Base-by-base conservation (phyloP, 1,284 basidiomycete genomes). In the Pyrrhoderma lamaoense region DNA sequence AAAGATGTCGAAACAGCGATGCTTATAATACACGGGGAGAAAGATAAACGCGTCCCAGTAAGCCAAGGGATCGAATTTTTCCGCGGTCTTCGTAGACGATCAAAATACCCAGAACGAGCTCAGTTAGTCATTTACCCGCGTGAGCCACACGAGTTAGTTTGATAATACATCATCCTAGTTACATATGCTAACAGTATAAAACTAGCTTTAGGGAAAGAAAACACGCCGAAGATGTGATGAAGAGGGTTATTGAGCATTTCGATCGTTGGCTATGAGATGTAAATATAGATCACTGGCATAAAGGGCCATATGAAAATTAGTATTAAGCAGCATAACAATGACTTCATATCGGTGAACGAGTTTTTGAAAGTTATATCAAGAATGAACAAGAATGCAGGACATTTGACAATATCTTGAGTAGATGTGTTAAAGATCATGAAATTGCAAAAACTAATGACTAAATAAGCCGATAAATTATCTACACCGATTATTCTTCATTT, bases 101-200 rank as follows among this genome's bases (percentile, higher is more conserved):
- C 49, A 9, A 55, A 55, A 21, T 52, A 53, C 27, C 55, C 55
- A 1, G 56, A 56, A 7, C 47, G 57, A 14, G 46, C 53, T n/a
- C 49, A 52, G 38, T 47, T 59, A 14, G 53, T 58, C 25, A 53
- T 54, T 14, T 59, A 59, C 53, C 57, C 58, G 7, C 52, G 58
- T 7, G 57, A 59, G 36, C 51, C 51, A 8, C 58, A 57, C 42
- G 19, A 23, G 55, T 56, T 52, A 14, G 11, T 25, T 39, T 44
- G 21, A 37, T 18, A 16, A 4, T 13, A 16, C 8, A 23, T n/a
- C 21, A 31, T 45, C 7, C 25, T 13, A 35, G 9, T 25, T 11
- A 18, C 42, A 11, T 14, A 36, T 16, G 18, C 19, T 34, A 34
- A 38, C 31, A 9, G 13, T 31, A 5, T 8, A 31, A 16, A 19